Evolutionary conservation across 2,329 filamentous ascomycete genomes (phyloP), one percentile per base, ranked within the genome.

Genomic region (Talaromyces funiculosus): DNA sequence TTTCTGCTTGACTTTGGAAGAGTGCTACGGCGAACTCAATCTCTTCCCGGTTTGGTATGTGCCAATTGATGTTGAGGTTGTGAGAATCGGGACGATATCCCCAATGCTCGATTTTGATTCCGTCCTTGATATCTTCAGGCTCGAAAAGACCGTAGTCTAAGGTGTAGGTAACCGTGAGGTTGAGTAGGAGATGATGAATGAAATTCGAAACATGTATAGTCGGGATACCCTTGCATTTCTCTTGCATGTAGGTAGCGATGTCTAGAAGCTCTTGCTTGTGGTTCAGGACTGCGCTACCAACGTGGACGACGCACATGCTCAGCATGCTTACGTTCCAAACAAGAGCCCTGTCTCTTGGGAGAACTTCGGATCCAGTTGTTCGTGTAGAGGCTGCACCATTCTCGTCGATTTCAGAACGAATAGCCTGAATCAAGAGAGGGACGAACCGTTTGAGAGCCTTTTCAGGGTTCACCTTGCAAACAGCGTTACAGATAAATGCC

Each of bases 261-360:
- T 91, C 89, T 65, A 96, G 90, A 2, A 99, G 84, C 54, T 97
- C 90, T 55, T 90, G 81, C 75, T 92, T 91, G 80, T 96, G 95
- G 63, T 89, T 88, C 62, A 99, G 81, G 14, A 97, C 90, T 66
- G 94, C 90, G 65, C 88, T 86, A 35, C 94, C 94, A 49, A 99
- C 92, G 69, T 99, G 94, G 3, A 99, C 94, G 22, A 97, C 91
- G 62, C 91, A 94, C 93, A 99, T 99, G 71, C 92, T 96, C 4
- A 99, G 84, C 81, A 99, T 92, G 75, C 91, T 96, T 62, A 97
- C 85, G 71, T 97, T 90, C 95, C 95, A 99, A 0, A 99, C 92
- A 16, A 99, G 80, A 3, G 90, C 94, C 59, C 94, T 84, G 72
- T 99, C 94, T 66, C 94, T 86, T 8, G 94, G 94, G 18, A 99